A percentile compares a stretch with the other conserved stretches of the same genome.
Conservation (phyloP, 2,329 filamentous ascomycete species). For the Ascochyta koolunga region DNA sequence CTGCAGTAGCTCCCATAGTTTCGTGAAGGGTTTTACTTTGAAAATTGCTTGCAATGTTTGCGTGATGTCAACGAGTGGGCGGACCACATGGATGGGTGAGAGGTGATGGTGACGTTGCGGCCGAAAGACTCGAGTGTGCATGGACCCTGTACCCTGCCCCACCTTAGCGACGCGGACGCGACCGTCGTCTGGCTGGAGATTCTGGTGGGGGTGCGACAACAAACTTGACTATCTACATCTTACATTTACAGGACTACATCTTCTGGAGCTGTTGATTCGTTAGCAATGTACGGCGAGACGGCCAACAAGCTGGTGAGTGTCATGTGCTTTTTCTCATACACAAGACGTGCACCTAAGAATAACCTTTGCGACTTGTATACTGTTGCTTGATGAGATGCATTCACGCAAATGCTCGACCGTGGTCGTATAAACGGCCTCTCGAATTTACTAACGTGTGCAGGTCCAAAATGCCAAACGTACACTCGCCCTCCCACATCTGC, state of each 20-base stretch:
- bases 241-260: neutral
- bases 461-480: conserved; percentile 96
- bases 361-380: too few species aligned
- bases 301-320: conserved; percentile 77
- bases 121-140: conserved; percentile 23
- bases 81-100: neutral
- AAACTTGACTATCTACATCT: neutral
- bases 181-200: conserved; percentile 12
- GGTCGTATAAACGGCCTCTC: too few species aligned
- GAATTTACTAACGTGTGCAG: conserved; percentile 52
- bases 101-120: conserved; percentile 11
- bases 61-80: too few species aligned
- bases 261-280: neutral
- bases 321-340: too few species aligned
- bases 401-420: too few species aligned
- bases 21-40: neutral
- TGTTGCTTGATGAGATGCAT: too few species aligned
- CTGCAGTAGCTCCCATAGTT: neutral
- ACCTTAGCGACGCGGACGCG: conserved; percentile 26
- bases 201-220: conserved; percentile 7
- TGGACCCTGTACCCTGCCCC: conserved; percentile 16
- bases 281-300: conserved; percentile 81
- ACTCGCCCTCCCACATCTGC: conserved; percentile 82
- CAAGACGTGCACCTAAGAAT: too few species aligned
- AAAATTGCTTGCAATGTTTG: neutral